phyloP scores from a whole-genome alignment of 2,329 filamentous ascomycete species.

The Verticillium alfalfae region DNA sequence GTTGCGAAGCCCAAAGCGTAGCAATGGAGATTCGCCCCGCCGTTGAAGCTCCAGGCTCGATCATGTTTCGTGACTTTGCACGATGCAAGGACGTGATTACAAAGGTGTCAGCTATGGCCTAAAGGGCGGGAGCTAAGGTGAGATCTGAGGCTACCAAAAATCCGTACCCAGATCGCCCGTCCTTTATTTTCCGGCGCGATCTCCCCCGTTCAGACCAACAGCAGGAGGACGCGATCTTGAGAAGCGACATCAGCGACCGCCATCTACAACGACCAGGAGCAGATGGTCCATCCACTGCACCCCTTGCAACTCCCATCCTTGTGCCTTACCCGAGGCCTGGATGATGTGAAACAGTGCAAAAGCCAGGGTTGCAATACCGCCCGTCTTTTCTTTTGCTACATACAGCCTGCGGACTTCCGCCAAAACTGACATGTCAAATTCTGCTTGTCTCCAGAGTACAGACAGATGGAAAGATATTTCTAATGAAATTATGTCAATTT shows the following conservation, averaged over 20 bases:
- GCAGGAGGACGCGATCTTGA: neutral
- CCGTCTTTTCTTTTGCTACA: neutral
- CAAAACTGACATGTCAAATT: neutral
- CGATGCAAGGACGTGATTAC: neutral
- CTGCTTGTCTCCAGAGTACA: neutral
- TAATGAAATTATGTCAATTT: neutral
- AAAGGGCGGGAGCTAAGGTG: neutral
- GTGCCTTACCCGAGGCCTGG: neutral
- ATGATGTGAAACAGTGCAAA: neutral
- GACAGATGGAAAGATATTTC: too few relatives aligned
- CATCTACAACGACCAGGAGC: neutral
- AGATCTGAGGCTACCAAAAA: neutral
- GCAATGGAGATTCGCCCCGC: neutral
- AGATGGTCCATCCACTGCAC: too few relatives aligned
- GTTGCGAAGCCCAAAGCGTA: neutral
- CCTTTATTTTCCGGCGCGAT: neutral
- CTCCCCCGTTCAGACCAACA: neutral
- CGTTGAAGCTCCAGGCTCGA: neutral
- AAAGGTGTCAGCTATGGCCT: neutral
- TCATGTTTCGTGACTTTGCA: too few relatives aligned
- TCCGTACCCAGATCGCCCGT: neutral
- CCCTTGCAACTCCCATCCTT: neutral
- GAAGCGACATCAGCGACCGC: neutral
- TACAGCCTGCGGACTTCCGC: neutral
- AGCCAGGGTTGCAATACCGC: neutral